phyloP scores from a whole-genome alignment of 768 basidiomycete genomes.

The Termitomyces sp. region DNA sequence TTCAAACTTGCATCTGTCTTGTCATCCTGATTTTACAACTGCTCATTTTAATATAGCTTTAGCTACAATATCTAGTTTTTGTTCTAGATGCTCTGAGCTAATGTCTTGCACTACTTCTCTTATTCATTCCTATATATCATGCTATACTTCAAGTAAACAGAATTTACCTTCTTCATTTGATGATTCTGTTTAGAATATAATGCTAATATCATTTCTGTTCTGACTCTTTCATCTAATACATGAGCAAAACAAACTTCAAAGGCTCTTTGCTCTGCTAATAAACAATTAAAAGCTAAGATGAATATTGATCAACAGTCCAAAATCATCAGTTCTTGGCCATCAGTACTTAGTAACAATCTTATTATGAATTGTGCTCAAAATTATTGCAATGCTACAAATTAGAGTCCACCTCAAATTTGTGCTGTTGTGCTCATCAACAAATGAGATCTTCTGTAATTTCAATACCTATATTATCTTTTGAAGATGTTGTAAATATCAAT shows the following conservation, averaged over 20 bases:
- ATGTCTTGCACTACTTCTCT: neutral
- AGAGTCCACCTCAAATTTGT: too few relatives aligned
- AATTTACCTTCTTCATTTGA: neutral
- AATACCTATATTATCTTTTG: too few relatives aligned
- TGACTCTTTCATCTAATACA: neutral
- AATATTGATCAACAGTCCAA: neutral
- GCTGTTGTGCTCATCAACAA: neutral
- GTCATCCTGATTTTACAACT: neutral
- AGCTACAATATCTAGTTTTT: neutral
- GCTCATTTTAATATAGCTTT: neutral
- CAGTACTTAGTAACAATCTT: neutral
- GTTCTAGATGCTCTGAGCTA: neutral
- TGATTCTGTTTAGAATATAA: neutral
- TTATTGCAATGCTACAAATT: neutral
- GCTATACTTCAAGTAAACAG: neutral
- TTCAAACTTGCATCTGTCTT: neutral
- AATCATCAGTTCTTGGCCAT: neutral
- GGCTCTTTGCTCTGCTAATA: neutral
- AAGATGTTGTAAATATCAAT: too few relatives aligned
- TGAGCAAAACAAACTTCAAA: neutral
- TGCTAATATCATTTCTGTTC: neutral
- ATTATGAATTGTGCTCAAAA: conserved; percentile 1
- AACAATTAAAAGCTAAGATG: neutral
- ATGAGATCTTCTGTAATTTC: neutral
- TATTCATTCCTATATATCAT: neutral